Evolutionary conservation across 176 grass and related monocot genomes (phyloP), one percentile per base, ranked within the genome.

Genomic region (Canna indica): DNA sequence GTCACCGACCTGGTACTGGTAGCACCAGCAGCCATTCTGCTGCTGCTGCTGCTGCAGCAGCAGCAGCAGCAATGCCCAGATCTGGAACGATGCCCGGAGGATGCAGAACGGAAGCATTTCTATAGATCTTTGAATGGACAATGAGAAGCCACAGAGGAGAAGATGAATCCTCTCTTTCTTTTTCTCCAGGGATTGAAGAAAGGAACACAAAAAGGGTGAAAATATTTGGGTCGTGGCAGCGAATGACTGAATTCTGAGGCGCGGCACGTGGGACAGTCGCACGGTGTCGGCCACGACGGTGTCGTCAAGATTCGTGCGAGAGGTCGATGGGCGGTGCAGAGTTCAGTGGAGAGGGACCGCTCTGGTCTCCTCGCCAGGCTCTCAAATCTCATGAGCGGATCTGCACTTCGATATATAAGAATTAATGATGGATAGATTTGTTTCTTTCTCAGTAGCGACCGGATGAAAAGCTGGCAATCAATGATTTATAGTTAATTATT

Each of bases 1-100:
- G 61, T 89, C 86, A 34, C 93, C 93, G 27, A 96, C 93, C 76
- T 83, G 91, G 83, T 91, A 87, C 84, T 86, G 80, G 45, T 78
- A 50, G 60, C 79, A 71, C 45, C 66, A 65, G 81, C 83, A 71
- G 24, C 47, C 45, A 11, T 48, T 29, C 20, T 16, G 11, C 20
- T n/a, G 16, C 20, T 38, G 64, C 0, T 17, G 68, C 6, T 2
- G 8, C 14, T 27, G 44, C 13, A 70, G 44, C 27, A 70, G 28
- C 7, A 66, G 63, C 33, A 66, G 33, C 22, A 32, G 27, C 27
- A 26, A 0, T 3, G 27, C 59, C 0, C 4, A 6, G 50, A 54
- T n/a, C 27, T 30, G 57, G 57, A 16, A 29, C 9, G 20, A 66
- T 22, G 63, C 63, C 22, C 20, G 5, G 8, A 66, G 7, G 18